These are phyloP conservation scores for Cenchrus purpureus DNA, from an alignment of 176 grass and related monocot species.

Conservation along the genomic window DNA sequence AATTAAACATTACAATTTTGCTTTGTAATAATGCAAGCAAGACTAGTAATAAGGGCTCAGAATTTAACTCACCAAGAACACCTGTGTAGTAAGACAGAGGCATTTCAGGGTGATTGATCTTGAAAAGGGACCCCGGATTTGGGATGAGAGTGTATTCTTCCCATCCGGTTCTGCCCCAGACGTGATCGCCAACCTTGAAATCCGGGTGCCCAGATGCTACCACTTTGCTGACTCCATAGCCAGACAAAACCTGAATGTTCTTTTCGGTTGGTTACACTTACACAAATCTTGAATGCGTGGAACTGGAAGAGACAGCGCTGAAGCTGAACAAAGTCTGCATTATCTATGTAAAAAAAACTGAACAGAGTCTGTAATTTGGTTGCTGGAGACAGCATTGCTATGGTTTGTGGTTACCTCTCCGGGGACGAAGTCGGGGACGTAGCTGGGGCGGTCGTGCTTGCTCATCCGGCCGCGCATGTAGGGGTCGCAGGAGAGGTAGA, in stretches of 20 bases:
- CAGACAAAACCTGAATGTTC: neutral
- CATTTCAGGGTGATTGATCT: conserved; percentile 62
- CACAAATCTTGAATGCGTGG: too few relatives aligned
- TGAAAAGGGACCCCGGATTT: conserved; percentile 47
- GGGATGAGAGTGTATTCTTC: conserved; percentile 68
- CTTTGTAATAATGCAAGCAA: too few relatives aligned
- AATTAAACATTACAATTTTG: too few relatives aligned
- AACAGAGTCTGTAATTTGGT: neutral
- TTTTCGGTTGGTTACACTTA: too few relatives aligned
- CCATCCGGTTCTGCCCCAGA: conserved; percentile 62
- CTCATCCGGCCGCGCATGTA: conserved; percentile 66
- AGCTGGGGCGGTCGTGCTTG: conserved; percentile 32
- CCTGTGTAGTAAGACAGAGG: conserved; percentile 74
- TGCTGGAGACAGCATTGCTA: neutral
- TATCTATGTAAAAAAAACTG: too few relatives aligned
- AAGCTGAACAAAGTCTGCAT: neutral
- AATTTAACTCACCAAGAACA: conserved; percentile 52
- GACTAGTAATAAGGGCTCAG: neutral
- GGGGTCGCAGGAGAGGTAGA: conserved; percentile 73
- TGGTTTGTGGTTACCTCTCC: conserved; percentile 3
- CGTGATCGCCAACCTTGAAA: conserved; percentile 51
- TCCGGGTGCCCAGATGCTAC: conserved; percentile 54
- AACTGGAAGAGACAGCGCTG: neutral
- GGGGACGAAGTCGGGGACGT: conserved; percentile 30
- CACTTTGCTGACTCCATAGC: conserved; percentile 63